Percentiles rank a stretch among this genome's conserved stretches.
Conservation (phyloP, 2,329 filamentous ascomycete genomes). For the Pseudocercospora pini-densiflorae region DNA sequence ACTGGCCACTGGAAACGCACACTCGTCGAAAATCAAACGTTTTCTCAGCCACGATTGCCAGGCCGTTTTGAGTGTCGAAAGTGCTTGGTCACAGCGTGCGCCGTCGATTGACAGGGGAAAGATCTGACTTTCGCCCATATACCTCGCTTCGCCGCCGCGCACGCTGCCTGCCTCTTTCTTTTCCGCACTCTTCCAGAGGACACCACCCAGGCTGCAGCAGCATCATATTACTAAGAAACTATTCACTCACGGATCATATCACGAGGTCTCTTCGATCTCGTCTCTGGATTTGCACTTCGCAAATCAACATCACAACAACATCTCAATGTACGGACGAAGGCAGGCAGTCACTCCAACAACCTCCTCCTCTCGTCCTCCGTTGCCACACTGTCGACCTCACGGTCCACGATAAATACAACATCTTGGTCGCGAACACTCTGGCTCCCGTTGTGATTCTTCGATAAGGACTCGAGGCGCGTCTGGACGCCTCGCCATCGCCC, state of each 20-base stretch:
- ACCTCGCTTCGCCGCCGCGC: neutral
- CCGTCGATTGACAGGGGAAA: neutral
- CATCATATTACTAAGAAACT: slow-evolving; percentile 19
- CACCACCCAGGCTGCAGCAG: slow-evolving; percentile 11
- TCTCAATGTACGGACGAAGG: slow-evolving; percentile 38
- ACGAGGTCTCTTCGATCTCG: slow-evolving; percentile 23
- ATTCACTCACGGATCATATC: slow-evolving; percentile 9
- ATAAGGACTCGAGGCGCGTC: slow-evolving; percentile 37
- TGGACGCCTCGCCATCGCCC: slow-evolving; percentile 41
- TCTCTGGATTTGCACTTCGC: slow-evolving; percentile 17
- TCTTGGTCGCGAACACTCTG: slow-evolving; percentile 5
- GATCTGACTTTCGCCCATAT: slow-evolving; percentile 1
- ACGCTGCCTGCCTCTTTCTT: neutral
- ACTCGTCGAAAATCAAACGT: neutral
- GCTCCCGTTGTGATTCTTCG: slow-evolving; percentile 20
- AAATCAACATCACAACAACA: slow-evolving; percentile 18
- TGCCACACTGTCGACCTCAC: slow-evolving; percentile 36
- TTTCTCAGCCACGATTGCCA: slow-evolving; percentile 1
- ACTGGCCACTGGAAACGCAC: neutral
- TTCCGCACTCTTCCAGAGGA: slow-evolving; percentile 18
- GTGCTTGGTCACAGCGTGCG: neutral
- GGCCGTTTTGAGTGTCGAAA: neutral
- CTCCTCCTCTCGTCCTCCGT: slow-evolving; percentile 37
- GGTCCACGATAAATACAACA: slow-evolving; percentile 30
- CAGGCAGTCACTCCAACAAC: slow-evolving; percentile 28